Percentiles rank a stretch among this genome's conserved stretches.
These are phyloP conservation scores for Mycena pura DNA, from an alignment of 768 basidiomycete genomes.

Conservation along the genomic window DNA sequence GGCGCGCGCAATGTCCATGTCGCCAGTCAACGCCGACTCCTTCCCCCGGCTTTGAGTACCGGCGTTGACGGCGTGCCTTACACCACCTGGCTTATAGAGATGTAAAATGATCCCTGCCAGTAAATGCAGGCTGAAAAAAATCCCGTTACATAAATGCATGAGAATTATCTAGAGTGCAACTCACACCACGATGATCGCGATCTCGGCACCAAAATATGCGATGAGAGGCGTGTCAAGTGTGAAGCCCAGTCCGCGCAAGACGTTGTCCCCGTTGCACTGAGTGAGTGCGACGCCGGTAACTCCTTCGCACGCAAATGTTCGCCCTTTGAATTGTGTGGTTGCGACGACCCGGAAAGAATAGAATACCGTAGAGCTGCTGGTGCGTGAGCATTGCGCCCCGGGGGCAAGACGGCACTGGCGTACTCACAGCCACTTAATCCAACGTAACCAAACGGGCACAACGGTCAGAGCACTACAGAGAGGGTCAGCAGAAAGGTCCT, in stretches of 20 bases:
- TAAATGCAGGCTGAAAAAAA: constrained; percentile 23
- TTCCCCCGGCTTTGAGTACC: constrained; percentile 14
- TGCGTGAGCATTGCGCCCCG: not conserved
- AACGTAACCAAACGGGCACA: constrained; percentile 39
- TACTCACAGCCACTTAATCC: constrained; percentile 45
- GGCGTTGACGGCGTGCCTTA: constrained; percentile 19
- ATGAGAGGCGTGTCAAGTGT: constrained; percentile 29
- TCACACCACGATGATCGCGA: constrained; percentile 38
- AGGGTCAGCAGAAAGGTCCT: not conserved
- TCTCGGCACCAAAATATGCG: constrained; percentile 28
- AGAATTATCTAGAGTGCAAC: not conserved
- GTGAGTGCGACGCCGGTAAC: constrained; percentile 36
- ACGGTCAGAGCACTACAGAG: constrained; percentile 29
- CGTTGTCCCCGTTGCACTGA: constrained; percentile 41
- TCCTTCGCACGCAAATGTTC: constrained; percentile 38
- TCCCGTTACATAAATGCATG: not conserved
- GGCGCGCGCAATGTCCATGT: constrained; percentile 25
- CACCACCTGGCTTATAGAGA: constrained; percentile 26
- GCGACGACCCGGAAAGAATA: constrained; percentile 45
- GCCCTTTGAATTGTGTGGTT: constrained; percentile 44
- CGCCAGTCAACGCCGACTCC: constrained; percentile 19
- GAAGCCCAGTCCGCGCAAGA: constrained; percentile 43
- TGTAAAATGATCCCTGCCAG: constrained; percentile 30
- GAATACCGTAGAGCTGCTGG: constrained; percentile 39
- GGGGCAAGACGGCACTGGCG: not conserved